Base-by-base conservation (phyloP, 371 early-diverging fungal species). In the Neoconidiobolus thromboides region DNA sequence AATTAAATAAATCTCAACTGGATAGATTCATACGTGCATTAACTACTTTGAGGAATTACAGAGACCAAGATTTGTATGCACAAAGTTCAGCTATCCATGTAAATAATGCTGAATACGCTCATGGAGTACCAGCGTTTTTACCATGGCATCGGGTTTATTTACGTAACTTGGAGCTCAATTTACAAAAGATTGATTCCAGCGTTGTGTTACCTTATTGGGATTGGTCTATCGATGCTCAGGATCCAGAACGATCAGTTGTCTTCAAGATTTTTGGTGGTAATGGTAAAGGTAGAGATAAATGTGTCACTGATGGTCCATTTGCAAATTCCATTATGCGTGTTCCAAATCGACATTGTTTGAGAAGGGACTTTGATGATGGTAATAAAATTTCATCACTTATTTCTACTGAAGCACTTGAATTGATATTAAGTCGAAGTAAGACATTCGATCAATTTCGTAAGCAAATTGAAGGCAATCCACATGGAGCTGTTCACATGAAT, bases 201-300 rank as follows among this genome's bases (percentile, higher is more conserved):
- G 66, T 78, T 36, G 55, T 57, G 3, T 62, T 78, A 9, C 77
- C 81, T 12, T 80, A 72, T 62, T 78, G 78, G 81, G 71, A 80
- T 55, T 77, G 76, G 76, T 36, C 60, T 5, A 12, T 51, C 10
- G 65, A 68, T 47, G 61, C 64, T 12, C 63, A 60, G 55, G 47
- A 51, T 14, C 65, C 64, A 9, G 55, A 48, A 7, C 14, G 12
- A 7, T 54, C 63, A 2, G 48, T 42, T 6, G 42, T 71, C 10
- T 62, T 66, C 40, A 15, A 44, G 1, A 43, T 41, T 26, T 61
- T 66, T 39, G 69, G 70, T 41, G 64, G 64, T 14, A 65, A 61
- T 56, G 68, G 68, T 12, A 14, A 37, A 12, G 48, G 46, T 50
- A 51, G 49, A 14, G 53, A 60, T 15, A 50, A 56, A 3, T 70